phyloP scores from a whole-genome alignment of 208 protist species.

The Leishmania aethiopica region DNA sequence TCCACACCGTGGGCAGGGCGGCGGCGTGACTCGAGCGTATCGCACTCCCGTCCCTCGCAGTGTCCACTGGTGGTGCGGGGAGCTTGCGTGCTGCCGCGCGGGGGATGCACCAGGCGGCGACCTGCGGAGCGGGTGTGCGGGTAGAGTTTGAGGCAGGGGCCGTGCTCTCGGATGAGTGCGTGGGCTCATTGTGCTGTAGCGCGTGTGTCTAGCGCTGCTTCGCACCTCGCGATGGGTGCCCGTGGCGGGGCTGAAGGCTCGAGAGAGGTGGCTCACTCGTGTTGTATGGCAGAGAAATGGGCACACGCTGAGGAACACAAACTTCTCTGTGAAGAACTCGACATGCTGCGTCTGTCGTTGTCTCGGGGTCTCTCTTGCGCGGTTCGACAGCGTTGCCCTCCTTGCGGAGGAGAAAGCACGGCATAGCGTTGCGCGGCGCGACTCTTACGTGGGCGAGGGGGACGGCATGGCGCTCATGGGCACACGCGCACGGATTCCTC shows the following conservation, averaged over 20 bases:
- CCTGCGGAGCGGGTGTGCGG: neutral
- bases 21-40: neutral
- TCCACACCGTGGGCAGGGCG: neutral
- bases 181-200: neutral
- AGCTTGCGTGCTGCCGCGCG: neutral
- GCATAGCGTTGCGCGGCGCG: neutral
- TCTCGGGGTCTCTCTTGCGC: too few relatives aligned
- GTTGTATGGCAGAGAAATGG: too few relatives aligned
- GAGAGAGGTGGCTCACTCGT: too few relatives aligned
- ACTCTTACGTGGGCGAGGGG: neutral
- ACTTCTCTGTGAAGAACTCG: too few relatives aligned
- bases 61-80: neutral
- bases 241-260: too few relatives aligned
- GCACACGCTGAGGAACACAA: neutral
- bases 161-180: neutral
- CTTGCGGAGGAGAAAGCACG: neutral
- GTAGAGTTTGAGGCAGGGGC: neutral
- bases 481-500: too few relatives aligned
- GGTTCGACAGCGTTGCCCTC: neutral
- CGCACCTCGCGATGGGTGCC: neutral
- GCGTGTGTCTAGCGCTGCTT: neutral
- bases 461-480: neutral
- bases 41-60: neutral
- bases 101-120: neutral
- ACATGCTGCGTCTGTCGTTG: neutral